phyloP scores from a whole-genome alignment of 23 red algal species.

The Gracilaria domingensis region DNA sequence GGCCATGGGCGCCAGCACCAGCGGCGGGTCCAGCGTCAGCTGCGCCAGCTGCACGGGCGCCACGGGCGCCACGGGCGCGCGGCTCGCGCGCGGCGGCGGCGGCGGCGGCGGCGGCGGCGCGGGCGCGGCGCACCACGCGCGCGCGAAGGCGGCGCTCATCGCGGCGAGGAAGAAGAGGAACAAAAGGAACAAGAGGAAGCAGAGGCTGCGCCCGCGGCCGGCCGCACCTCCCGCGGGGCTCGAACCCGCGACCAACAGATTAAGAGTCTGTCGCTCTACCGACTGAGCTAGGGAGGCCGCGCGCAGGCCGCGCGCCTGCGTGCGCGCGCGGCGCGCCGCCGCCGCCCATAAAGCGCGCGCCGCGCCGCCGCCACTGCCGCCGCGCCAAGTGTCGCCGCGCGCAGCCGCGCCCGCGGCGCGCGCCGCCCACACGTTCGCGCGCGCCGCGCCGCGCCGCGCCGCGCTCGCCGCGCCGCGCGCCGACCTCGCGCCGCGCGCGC shows the following conservation, averaged over 20 bases:
- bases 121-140: too few species aligned
- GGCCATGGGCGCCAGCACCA: conserved; percentile 82
- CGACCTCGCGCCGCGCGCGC: not conserved
- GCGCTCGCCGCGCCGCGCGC: too few species aligned
- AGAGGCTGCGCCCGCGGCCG: not conserved
- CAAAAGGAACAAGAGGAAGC: not conserved
- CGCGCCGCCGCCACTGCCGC: not conserved
- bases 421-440: not conserved
- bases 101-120: too few species aligned
- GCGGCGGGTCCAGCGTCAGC: conserved; percentile 38
- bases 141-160: not conserved
- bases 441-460: not conserved
- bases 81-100: too few species aligned
- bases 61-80: too few species aligned
- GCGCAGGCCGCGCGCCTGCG: conserved; percentile 20
- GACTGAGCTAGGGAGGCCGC: conserved; percentile 93
- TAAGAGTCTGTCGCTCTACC: conserved; percentile 99
- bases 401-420: not conserved
- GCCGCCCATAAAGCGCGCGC: not conserved
- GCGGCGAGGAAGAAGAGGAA: not conserved
- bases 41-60: not conserved
- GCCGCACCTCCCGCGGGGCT: conserved; percentile 90
- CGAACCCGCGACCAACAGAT: conserved; percentile 99
- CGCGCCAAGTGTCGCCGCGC: not conserved
- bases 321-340: not conserved